Base-by-base conservation (phyloP, 441 rosid genomes). In the Gossypium trilobum region DNA sequence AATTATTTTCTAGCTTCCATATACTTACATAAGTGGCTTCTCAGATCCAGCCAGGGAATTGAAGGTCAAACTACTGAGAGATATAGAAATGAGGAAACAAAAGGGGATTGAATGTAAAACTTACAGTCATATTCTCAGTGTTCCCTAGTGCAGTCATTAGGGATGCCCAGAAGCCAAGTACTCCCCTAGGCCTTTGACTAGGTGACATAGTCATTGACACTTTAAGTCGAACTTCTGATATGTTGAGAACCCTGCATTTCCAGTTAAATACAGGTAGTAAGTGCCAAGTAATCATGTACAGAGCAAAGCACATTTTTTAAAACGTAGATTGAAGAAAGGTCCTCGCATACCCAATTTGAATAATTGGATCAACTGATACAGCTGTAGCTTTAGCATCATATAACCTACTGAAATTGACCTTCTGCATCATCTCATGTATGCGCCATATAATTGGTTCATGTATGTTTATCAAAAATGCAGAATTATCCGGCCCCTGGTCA, bases 401-500 rank as follows among this genome's bases (percentile, higher is more conserved):
- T 63, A 95, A 77, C 81, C 99, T 87, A 78, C 86, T 78, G 36
- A 91, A 77, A 82, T 89, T 92, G 84, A 90, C 85, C 81, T 85
- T 98, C 85, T 87, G 95, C 75, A 91, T 83, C 99, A 95, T 92
- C 90, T 91, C 98, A 80, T 92, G 95, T 79, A 95, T 89, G 73
- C 99, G 97, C 99, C 99, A 95, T 73, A 95, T 92, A 75, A 95
- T 90, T 55, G 98, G 99, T 77, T 95, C 98, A 63, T 95, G 99
- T 78, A 95, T 87, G 82, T 88, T 95, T 72, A 92, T 84, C 16
- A 92, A 72, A 78, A 95, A 95, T 69, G 98, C 87, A 73, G 88
- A 82, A 82, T 80, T 87, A 46, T 95, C 98, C 67, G 88, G 92
- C 65, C 91, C 99, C 97, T 95, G 77, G 58, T 69, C 17, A 31